These are phyloP conservation scores for Pelargonium citronellum DNA, from an alignment of 441 rosid genomes.

Conservation along the genomic window DNA sequence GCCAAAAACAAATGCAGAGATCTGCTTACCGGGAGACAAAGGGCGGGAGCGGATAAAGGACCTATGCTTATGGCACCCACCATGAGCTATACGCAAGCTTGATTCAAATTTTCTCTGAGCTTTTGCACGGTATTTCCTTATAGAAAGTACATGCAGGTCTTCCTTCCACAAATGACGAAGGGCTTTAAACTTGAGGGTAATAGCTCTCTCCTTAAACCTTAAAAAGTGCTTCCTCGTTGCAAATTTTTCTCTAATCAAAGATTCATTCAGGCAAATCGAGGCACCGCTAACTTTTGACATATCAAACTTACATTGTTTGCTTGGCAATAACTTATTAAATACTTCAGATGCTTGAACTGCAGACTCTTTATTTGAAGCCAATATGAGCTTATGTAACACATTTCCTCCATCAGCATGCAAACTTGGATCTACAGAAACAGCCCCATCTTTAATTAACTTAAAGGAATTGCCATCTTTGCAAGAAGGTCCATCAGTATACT, in stretches of 20 bases:
- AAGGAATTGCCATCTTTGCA: conserved; percentile 25
- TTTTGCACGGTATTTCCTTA: conserved; percentile 51
- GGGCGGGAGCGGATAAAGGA: conserved; percentile 61
- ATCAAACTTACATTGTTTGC: conserved; percentile 31
- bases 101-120: conserved; percentile 62
- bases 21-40: conserved; percentile 57
- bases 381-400: conserved; percentile 34
- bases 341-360: conserved; percentile 52
- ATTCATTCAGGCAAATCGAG: conserved; percentile 30
- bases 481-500: conserved; percentile 22
- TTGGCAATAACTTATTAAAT: conserved; percentile 49
- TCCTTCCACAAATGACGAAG: conserved; percentile 79
- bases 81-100: conserved; percentile 40
- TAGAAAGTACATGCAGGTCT: conserved; percentile 52
- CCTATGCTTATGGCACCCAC: conserved; percentile 52
- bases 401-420: conserved; percentile 29
- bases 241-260: conserved; percentile 43
- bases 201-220: conserved; percentile 71
- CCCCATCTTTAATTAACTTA: conserved; percentile 23
- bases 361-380: conserved; percentile 58
- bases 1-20: neutral
- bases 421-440: conserved; percentile 20
- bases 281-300: conserved; percentile 25
- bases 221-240: conserved; percentile 37
- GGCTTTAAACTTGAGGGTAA: conserved; percentile 71